Evolutionary conservation across 768 basidiomycete genomes (phyloP), one percentile per base, ranked within the genome.

Genomic region (Ephemerocybe angulata): DNA sequence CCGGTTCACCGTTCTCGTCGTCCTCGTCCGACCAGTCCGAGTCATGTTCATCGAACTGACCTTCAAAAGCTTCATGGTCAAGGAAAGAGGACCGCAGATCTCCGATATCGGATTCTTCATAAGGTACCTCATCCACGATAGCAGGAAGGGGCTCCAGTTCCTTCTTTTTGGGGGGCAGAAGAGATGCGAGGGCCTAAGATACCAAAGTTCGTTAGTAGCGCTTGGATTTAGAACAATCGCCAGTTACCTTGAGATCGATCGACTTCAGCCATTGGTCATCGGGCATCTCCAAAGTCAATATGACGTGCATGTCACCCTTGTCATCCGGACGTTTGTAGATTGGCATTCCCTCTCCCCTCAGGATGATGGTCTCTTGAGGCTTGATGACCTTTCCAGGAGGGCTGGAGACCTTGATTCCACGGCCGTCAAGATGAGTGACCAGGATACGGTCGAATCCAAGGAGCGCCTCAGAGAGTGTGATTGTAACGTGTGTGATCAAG

Each of bases 401-500:
- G 60, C 83, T 87, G 0, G 83, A 72, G 12, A 97, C 82, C 33
- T 83, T 84, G 50, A 98, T 78, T n/a, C 93, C 93, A 13, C 93
- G 84, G 10, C 94, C 94, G 65, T 99, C 96, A 28, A 99, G 78
- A 67, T 99, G 96, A 6, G 87, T 90, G 54, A 99, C 74, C 22
- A 97, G 72, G 58, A 98, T 87, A 25, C 96, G 84, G 44, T 87
- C 90, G 73, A 99, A 95, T n/a, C 96, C 96, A 51, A 97, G 80
- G 10, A 98, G 80, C 3, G 94, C 91, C 71, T 99, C 96, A 10
- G 94, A 95, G 27, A 98, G 77, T 0, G 93, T 95, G 54, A 99
- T 87, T 43, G 85, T 85, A 54, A 93, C 83, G 29, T 81, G 84
- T 2, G 90, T 85, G 35, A 90, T 75, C 29, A 99, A 79, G 65